A percentile compares a stretch with the other conserved stretches of the same genome.
These are phyloP conservation scores for Peziza echinospora DNA, from an alignment of 495 filamentous ascomycete species.

Conservation along the genomic window DNA sequence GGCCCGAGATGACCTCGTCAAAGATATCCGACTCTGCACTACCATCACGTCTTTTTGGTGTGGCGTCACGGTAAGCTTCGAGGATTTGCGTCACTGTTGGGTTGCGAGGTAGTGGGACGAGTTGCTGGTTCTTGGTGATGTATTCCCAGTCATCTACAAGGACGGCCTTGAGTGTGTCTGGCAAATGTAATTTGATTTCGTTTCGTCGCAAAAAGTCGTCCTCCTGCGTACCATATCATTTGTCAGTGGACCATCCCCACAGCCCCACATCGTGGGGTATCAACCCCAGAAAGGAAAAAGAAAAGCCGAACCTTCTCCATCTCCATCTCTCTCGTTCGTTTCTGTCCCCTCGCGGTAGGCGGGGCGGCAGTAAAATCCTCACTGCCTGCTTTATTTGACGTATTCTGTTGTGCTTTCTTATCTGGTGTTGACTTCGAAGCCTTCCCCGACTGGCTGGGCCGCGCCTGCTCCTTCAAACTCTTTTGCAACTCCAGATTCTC, in stretches of 20 bases:
- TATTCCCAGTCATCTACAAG: slow-evolving; percentile 99
- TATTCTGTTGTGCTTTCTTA: slow-evolving; percentile 5
- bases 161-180: slow-evolving; percentile 68
- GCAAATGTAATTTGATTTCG: slow-evolving; percentile 56
- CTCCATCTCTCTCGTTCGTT: slow-evolving; percentile 32
- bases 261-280: background rate
- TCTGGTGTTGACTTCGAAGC: background rate
- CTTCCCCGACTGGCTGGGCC: background rate
- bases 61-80: slow-evolving; percentile 48
- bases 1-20: slow-evolving; percentile 62
- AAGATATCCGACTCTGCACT: slow-evolving; percentile 61
- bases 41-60: slow-evolving; percentile 37
- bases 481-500: slow-evolving; percentile 44
- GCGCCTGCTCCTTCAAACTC: slow-evolving; percentile 14
- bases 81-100: slow-evolving; percentile 57
- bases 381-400: slow-evolving; percentile 17
- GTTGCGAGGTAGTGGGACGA: slow-evolving; percentile 61
- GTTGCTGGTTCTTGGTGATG: slow-evolving; percentile 75
- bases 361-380: slow-evolving; percentile 24
- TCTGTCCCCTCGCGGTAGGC: slow-evolving; percentile 33
- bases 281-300: background rate
- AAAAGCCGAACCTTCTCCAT: slow-evolving; percentile 18
- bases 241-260: slow-evolving; percentile 7
- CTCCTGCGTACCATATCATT: slow-evolving; percentile 36
- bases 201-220: slow-evolving; percentile 61